Evolutionary conservation across 352 stramenopile species (phyloP), one percentile per base, ranked within the genome.

Genomic region (Thalassiosira exigua): DNA sequence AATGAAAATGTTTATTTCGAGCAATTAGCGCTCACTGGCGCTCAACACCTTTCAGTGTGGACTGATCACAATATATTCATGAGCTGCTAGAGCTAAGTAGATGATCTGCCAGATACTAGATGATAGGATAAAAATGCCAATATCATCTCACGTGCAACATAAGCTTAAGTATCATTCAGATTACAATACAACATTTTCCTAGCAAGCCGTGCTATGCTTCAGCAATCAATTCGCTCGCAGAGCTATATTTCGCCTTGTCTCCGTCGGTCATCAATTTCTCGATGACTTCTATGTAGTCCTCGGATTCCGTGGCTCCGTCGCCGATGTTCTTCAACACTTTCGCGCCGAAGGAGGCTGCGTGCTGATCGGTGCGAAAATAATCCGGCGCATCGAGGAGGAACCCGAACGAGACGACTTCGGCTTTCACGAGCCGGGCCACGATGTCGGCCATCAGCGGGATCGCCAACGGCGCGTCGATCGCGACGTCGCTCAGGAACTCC

Each of bases 401-500:
- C 11, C 79, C 41, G 27, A 90, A 75, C 36, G 70, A 44, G 19
- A 91, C 53, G 44, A 76, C 56, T 27, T 81, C 75, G 32, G 69
- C 61, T 32, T 86, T 82, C 17, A 91, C 70, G 17, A 90, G 75
- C 56, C 84, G 54, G 26, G 79, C 75, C 52, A 92, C 51, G 76
- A 94, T 90, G 29, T 51, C 48, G 3, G 75, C 70, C 61, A 92
- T 58, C 61, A 88, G 75, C 19, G 56, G 80, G 11, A 66, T 65
- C 1, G 89, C 89, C 21, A 91, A 61, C 19, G 89, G 89, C 29
- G 89, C 89, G 77, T 94, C 89, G 36, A 93, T 90, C 59, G 84
- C 77, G 68, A 94, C 79, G 59, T 94, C 89, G 14, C 53, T 64
- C 5, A 92, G 66, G 33, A 90, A 92, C 67, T 94, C 87, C 61